Evolutionary conservation across 2,329 filamentous ascomycete species (phyloP).

Genomic region (Diaporthe vaccinii): DNA sequence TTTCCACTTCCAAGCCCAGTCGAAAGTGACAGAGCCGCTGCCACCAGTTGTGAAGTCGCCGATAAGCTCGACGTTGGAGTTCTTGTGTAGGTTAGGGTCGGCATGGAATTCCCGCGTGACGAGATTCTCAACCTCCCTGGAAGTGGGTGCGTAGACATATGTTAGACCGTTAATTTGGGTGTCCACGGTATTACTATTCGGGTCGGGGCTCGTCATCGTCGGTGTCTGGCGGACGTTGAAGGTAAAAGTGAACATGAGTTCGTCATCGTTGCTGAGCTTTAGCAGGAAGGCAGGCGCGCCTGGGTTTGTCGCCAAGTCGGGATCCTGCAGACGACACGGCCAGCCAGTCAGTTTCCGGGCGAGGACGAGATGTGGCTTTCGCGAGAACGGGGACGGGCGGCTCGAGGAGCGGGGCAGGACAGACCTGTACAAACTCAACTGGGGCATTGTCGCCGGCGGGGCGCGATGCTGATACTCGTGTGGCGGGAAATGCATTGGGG

Average conservation of each 20-base stretch:
- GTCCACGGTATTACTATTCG: slow-evolving; percentile 70
- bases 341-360: slow-evolving; percentile 30
- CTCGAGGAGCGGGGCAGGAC: slow-evolving; percentile 41
- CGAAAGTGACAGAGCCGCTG: slow-evolving; percentile 86
- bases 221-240: slow-evolving; percentile 76
- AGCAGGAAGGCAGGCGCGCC: slow-evolving; percentile 81
- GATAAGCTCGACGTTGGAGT: slow-evolving; percentile 94
- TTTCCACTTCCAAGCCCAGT: slow-evolving; percentile 98
- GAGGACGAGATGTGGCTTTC: not conserved
- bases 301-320: slow-evolving; percentile 68
- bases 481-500: slow-evolving; percentile 91
- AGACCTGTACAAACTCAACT: slow-evolving; percentile 92
- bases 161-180: slow-evolving; percentile 90
- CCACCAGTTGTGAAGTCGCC: slow-evolving; percentile 90
- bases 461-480: slow-evolving; percentile 79
- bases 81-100: slow-evolving; percentile 97
- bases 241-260: slow-evolving; percentile 92
- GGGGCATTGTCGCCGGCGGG: slow-evolving; percentile 80
- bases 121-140: slow-evolving; percentile 90
- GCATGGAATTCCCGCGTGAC: slow-evolving; percentile 96
- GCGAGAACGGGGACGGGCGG: slow-evolving; percentile 1
- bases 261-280: slow-evolving; percentile 90
- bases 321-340: slow-evolving; percentile 72
- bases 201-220: slow-evolving; percentile 55
- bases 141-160: slow-evolving; percentile 89